These are phyloP conservation scores for Pezicula carpinea DNA, from an alignment of 2,329 filamentous ascomycete genomes.

Conservation along the genomic window DNA sequence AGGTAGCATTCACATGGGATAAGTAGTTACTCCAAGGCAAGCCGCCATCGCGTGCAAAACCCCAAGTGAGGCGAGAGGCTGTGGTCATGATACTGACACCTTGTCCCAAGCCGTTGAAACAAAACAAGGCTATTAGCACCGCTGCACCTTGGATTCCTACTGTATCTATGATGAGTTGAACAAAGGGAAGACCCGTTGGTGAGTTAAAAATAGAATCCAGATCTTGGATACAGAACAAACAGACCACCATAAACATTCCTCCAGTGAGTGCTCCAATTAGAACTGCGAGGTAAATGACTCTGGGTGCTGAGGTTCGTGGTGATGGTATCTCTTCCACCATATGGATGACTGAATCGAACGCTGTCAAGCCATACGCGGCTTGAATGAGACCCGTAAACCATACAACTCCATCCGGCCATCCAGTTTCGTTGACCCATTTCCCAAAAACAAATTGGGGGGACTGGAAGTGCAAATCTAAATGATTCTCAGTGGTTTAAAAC, in stretches of 20 bases:
- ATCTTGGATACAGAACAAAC: slow-evolving; percentile 45
- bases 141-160: slow-evolving; percentile 38
- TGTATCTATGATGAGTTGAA: slow-evolving; percentile 39
- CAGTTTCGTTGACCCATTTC: slow-evolving; percentile 43
- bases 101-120: slow-evolving; percentile 51
- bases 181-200: slow-evolving; percentile 39
- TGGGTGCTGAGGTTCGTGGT: slow-evolving; percentile 45
- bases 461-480: slow-evolving; percentile 38
- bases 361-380: slow-evolving; percentile 50
- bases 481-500: too few relatives aligned
- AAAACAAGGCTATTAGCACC: slow-evolving; percentile 45
- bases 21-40: slow-evolving; percentile 41
- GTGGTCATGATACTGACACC: slow-evolving; percentile 47
- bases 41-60: slow-evolving; percentile 49
- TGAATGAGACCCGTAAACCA: slow-evolving; percentile 56
- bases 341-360: slow-evolving; percentile 55
- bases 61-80: slow-evolving; percentile 47
- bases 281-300: slow-evolving; percentile 48
- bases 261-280: slow-evolving; percentile 43
- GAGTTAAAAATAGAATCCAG: slow-evolving; percentile 37
- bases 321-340: slow-evolving; percentile 53
- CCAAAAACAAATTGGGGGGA: slow-evolving; percentile 48
- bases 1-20: slow-evolving; percentile 37
- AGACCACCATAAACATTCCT: slow-evolving; percentile 47
- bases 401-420: slow-evolving; percentile 51